A percentile compares a stretch with the other conserved stretches of the same genome.
These are phyloP conservation scores for Penstemon eatonii DNA, from an alignment of 257 asterid species.

Conservation along the genomic window DNA sequence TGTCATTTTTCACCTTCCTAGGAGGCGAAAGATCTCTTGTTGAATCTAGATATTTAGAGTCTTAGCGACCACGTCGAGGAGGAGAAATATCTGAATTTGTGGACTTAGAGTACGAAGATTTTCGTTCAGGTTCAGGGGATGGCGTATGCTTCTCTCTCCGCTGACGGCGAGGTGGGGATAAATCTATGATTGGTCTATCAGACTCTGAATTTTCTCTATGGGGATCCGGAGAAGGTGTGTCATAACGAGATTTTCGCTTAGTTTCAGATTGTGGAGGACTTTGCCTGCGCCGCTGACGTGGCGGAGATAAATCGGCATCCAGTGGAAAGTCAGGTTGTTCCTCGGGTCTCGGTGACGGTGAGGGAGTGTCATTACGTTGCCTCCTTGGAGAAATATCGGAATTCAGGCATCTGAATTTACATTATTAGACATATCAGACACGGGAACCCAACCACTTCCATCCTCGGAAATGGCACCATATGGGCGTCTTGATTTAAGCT, in stretches of 20 bases:
- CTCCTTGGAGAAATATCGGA: constrained; percentile 56
- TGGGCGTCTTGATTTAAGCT: constrained; percentile 53
- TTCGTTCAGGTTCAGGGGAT: constrained; percentile 29
- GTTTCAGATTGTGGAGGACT: constrained; percentile 28
- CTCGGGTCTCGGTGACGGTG: constrained; percentile 52
- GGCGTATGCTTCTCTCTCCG: constrained; percentile 35
- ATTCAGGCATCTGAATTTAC: constrained; percentile 25
- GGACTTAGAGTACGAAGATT: constrained; percentile 29
- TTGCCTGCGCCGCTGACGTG: constrained; percentile 26
- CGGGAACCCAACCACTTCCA: constrained; percentile 93
- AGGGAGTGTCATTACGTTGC: constrained; percentile 50
- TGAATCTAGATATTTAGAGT: constrained; percentile 30
- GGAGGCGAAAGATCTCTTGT: constrained; percentile 55
- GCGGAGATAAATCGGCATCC: constrained; percentile 47
- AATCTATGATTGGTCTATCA: constrained; percentile 33
- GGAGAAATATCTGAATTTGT: constrained; percentile 58
- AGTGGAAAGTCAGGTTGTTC: constrained; percentile 24
- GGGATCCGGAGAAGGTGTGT: constrained; percentile 53
- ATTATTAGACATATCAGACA: constrained; percentile 36
- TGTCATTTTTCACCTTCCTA: constrained; percentile 50
- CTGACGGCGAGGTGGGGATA: constrained; percentile 60
- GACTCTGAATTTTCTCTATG: constrained; percentile 27
- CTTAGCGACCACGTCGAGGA: constrained; percentile 48
- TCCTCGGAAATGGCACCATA: constrained; percentile 80
- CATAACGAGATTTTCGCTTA: constrained; percentile 44